Evolutionary conservation across 306 rosid genomes (phyloP), one percentile per base, ranked within the genome.

Genomic region (Purshia tridentata): DNA sequence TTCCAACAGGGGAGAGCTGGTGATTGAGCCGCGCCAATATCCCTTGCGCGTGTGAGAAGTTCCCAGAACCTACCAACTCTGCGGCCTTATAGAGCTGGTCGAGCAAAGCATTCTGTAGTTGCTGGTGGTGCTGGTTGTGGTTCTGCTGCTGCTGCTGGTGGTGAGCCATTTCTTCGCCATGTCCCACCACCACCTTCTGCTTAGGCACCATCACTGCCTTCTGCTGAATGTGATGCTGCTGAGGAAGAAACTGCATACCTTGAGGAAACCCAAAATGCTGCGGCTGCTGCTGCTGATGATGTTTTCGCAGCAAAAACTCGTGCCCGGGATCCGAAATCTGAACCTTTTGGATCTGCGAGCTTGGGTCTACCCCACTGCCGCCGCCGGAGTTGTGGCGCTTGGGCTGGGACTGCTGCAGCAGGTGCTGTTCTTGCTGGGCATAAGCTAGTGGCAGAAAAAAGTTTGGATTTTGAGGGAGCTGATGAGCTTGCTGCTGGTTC

Each of bases 1-100:
- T 80, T 64, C 87, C 84, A 73, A 80, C 75, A 47, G 82, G 84
- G 74, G 87, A 84, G 78, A 83, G 92, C 84, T 88, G 97, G 88
- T 93, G 98, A 93, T 93, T 93, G 98, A 93, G 98, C 97, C 98
- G 97, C 98, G 98, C 98, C 97, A 93, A 93, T 93, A 93, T 93
- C 98, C 91, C 98, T 81, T 88, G 97, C 97, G 97, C 87, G 82
- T 68, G 79, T 73, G 75, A 56, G 67, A 70, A 74, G 64, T 77
- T 80, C 65, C 87, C 84, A 56, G 84, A 62, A 70, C 75, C 84
- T n/a, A 84, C 35, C 72, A 84, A 70, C 74, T 84, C 87, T 53
- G 87, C 82, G 61, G 84, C 84, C 84, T 84, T 84, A 46, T 72
- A 77, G 68, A 84, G 75, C 84, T 84, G 87, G 75, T 84, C 87